Evolutionary conservation across 768 basidiomycete genomes (phyloP).

Genomic region (Rhizopogon roseolus): DNA sequence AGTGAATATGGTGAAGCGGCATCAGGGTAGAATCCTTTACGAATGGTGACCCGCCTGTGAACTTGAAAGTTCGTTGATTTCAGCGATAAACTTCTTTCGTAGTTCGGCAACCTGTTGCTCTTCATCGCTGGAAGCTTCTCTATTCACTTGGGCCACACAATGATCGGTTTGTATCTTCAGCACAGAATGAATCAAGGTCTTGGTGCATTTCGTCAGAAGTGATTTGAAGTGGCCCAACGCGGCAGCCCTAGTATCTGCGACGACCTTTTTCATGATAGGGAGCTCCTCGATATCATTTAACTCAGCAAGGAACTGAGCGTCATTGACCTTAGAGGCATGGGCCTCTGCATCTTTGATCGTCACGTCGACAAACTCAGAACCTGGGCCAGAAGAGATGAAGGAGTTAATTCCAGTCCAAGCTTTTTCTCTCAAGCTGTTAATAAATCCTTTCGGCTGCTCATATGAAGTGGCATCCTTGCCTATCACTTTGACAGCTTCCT

Average conservation of each 20-base stretch:
- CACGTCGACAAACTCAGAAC: not conserved
- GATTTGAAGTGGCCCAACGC: not conserved
- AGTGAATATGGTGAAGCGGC: not conserved
- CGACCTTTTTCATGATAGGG: constrained; percentile 1
- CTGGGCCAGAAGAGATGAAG: not conserved
- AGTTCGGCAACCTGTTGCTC: constrained; percentile 6
- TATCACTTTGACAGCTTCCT: not conserved
- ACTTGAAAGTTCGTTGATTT: constrained; percentile 14
- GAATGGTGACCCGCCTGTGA: not conserved
- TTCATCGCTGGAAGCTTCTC: not conserved
- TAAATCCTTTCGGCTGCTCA: not conserved
- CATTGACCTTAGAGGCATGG: constrained; percentile 1
- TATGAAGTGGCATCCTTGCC: not conserved
- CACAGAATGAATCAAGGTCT: constrained; percentile 2
- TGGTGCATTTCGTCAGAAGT: not conserved
- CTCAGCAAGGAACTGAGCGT: constrained; percentile 11
- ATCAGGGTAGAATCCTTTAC: constrained; percentile 1
- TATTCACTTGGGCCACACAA: not conserved
- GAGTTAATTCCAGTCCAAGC: not conserved
- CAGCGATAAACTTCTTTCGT: constrained; percentile 13
- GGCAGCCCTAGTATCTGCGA: not conserved
- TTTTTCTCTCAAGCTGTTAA: too few relatives aligned
- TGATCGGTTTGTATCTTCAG: constrained; percentile 8
- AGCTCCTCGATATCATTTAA: constrained; percentile 3
- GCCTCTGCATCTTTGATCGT: constrained; percentile 2